Conservation (phyloP, 2,329 filamentous ascomycete genomes). For the Dothideomycetes sp. region DNA sequence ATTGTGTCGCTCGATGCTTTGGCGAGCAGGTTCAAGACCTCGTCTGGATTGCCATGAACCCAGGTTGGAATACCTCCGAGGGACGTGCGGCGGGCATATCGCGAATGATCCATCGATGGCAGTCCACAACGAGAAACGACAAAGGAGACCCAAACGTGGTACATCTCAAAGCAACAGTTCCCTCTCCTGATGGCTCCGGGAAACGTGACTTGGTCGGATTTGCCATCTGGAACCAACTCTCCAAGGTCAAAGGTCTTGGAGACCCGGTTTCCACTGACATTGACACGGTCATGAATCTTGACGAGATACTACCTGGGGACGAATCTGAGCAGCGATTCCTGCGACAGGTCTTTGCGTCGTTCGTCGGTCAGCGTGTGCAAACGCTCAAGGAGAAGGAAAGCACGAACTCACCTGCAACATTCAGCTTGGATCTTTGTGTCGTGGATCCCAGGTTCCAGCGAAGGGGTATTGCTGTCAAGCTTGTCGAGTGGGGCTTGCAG, state of each 20-base stretch:
- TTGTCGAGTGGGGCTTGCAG: conserved; percentile 27
- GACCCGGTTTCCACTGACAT: conserved; percentile 31
- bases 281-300: conserved; percentile 19
- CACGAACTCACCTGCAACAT: conserved; percentile 35
- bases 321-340: conserved; percentile 39
- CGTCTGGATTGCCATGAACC: conserved; percentile 45
- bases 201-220: conserved; percentile 38
- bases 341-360: conserved; percentile 35
- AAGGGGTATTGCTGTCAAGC: conserved; percentile 28
- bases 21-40: conserved; percentile 43
- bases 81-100: conserved; percentile 32
- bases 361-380: conserved; percentile 37
- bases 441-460: conserved; percentile 48
- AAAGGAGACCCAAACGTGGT: conserved; percentile 41
- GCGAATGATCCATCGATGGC: conserved; percentile 37
- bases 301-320: conserved; percentile 1
- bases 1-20: conserved; percentile 35
- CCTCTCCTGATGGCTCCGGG: conserved; percentile 24
- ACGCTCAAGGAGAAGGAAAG: conserved; percentile 34
- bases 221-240: conserved; percentile 48
- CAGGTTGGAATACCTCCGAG: conserved; percentile 45
- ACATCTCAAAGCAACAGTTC: conserved; percentile 46
- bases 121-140: conserved; percentile 31
- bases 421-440: conserved; percentile 44
- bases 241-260: conserved; percentile 41